Evolutionary conservation across 1,284 basidiomycete genomes (phyloP).

Genomic region (Phellinidium pouzarii): DNA sequence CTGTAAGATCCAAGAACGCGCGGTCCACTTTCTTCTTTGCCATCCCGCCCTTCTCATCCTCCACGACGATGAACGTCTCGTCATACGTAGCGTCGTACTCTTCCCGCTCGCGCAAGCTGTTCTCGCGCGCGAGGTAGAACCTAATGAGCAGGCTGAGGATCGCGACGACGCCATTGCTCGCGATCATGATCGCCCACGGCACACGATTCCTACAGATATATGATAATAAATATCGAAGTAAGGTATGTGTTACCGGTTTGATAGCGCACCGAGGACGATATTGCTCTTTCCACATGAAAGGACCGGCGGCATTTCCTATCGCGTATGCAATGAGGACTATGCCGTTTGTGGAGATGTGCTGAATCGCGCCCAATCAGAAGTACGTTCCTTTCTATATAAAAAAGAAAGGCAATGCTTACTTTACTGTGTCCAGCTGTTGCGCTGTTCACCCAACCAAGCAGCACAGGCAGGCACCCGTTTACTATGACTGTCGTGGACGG

Average conservation of each 20-base stretch:
- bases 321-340: conserved; percentile 28
- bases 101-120: conserved; percentile 23
- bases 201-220: conserved; percentile 20
- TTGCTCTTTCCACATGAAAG: conserved; percentile 25
- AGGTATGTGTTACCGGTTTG: too few relatives aligned
- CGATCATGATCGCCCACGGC: conserved; percentile 24
- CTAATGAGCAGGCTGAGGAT: conserved; percentile 24
- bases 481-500: conserved; percentile 24
- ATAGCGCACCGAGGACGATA: conserved; percentile 27
- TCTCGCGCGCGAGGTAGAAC: conserved; percentile 22
- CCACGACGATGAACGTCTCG: conserved; percentile 23
- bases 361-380: not conserved
- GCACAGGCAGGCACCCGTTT: conserved; percentile 27
- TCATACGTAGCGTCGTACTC: conserved; percentile 19
- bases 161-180: conserved; percentile 19
- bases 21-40: conserved; percentile 21
- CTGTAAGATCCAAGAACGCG: conserved; percentile 64
- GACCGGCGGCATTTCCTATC: conserved; percentile 26
- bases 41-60: conserved; percentile 20
- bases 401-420: conserved; percentile 19
- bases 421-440: conserved; percentile 30
- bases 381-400: not conserved
- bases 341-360: conserved; percentile 26
- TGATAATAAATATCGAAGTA: not conserved
- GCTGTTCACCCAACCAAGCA: conserved; percentile 27